Base-by-base conservation (phyloP, 352 stramenopile genomes). In the Plasmopara muralis region DNA sequence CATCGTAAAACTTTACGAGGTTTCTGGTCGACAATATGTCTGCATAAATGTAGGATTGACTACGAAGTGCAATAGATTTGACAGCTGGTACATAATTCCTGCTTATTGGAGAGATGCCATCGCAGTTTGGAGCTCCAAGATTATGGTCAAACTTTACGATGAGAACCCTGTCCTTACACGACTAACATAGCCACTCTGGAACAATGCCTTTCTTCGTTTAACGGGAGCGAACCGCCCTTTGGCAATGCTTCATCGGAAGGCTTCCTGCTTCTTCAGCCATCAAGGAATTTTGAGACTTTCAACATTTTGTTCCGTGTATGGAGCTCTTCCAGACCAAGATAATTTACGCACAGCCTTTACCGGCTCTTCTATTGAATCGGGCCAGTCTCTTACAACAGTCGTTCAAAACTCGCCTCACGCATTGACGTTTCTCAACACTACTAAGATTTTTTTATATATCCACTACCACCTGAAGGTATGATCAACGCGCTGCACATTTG, bases 111-210 rank as follows among this genome's bases (percentile, higher is more conserved):
- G n/a, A n/a, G n/a, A n/a, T n/a, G n/a, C n/a, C n/a, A n/a, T n/a
- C n/a, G n/a, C n/a, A n/a, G n/a, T n/a, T n/a, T n/a, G n/a, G n/a
- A n/a, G n/a, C n/a, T 25, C 20, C 20, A 25, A 25, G 20, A 25
- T 25, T 25, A 20, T 57, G n/a, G 18, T 38, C 15, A 46, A 50
- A 9, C 37, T 52, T 13, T 20, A 41, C 3, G 30, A 44, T 20
- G 34, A 33, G 9, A 52, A 58, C 13, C 51, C 43, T 14, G 43
- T 58, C 9, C 14, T 52, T 5, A 47, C 37, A 12, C 46, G 41
- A 18, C 20, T 58, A 20, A 51, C 51, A 0, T 58, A 43, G 43
- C 43, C 35, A 38, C 20, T 51, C 4, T 57, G 50, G 42, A 50
- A 57, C 9, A 57, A 57, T 13, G 1, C 20, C 1, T 51, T 38